Percentiles rank a stretch among this genome's conserved stretches.
phyloP scores from a whole-genome alignment of 305 asterid genomes.

The Solanum hybrid region DNA sequence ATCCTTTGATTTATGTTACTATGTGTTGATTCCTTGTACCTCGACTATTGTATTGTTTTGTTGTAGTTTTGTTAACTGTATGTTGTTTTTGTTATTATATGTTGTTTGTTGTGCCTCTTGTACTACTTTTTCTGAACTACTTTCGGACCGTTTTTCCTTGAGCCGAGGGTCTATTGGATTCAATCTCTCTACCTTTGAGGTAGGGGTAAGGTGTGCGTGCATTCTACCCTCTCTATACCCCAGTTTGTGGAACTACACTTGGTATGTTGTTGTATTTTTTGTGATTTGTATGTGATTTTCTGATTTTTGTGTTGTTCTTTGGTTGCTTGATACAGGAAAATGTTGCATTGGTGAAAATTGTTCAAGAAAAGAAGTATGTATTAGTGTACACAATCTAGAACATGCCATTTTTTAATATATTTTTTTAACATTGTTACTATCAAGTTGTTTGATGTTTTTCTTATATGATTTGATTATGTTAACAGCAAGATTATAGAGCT shows the following conservation, averaged over 20 bases:
- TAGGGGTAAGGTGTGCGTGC: not conserved
- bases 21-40: not conserved
- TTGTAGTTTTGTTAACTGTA: not conserved
- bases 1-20: not conserved
- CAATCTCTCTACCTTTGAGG: not conserved
- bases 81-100: not conserved
- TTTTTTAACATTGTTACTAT: not conserved
- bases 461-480: not conserved
- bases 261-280: not conserved
- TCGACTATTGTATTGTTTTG: not conserved
- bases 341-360: slow-evolving; percentile 56
- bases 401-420: not conserved
- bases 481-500: slow-evolving; percentile 73
- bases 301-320: not conserved
- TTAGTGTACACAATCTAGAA: not conserved
- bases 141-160: not conserved
- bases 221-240: not conserved
- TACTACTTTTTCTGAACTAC: not conserved
- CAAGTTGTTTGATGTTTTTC: not conserved
- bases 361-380: slow-evolving; percentile 69
- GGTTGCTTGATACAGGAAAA: slow-evolving; percentile 51
- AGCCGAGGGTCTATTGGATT: not conserved
- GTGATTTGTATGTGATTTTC: not conserved
- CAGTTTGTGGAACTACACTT: not conserved
- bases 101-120: not conserved